Evolutionary conservation across 2,329 filamentous ascomycete genomes (phyloP).

Genomic region (Fusarium ramigenum): DNA sequence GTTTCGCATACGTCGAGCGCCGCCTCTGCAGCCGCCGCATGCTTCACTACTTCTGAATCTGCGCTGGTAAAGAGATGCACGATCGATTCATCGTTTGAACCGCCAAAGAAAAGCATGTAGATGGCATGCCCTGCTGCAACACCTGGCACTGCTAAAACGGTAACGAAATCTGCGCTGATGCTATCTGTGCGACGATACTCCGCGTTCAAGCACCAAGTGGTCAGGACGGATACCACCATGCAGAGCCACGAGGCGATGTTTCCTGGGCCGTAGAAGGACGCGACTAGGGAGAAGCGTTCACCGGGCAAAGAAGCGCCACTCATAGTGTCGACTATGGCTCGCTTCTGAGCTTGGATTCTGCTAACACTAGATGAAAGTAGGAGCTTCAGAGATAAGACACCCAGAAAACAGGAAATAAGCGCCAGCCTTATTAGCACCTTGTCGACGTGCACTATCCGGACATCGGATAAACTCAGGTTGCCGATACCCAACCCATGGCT

Average conservation of each 20-base stretch:
- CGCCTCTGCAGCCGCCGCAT: background rate
- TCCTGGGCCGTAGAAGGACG: background rate
- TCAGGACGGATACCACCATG: background rate
- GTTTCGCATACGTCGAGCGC: background rate
- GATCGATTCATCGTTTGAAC: background rate
- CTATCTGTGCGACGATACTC: background rate
- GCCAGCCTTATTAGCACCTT: background rate
- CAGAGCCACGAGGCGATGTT: background rate
- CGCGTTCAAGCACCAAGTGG: background rate
- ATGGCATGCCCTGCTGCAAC: background rate
- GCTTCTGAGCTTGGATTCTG: rapidly evolving
- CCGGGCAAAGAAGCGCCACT: background rate
- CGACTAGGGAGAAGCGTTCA: background rate
- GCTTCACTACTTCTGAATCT: background rate
- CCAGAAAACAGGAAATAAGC: background rate
- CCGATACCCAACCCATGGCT: too few species aligned
- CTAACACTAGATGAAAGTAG: background rate
- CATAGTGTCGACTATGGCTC: background rate
- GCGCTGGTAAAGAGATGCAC: background rate
- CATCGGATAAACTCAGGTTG: background rate
- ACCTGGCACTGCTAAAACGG: background rate
- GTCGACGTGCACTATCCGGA: background rate
- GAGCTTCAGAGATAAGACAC: background rate
- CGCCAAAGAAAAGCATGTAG: background rate
- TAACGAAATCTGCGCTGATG: background rate